These are phyloP conservation scores for Pleoardoris graminearum DNA, from an alignment of 2,329 filamentous ascomycete species.

Conservation along the genomic window DNA sequence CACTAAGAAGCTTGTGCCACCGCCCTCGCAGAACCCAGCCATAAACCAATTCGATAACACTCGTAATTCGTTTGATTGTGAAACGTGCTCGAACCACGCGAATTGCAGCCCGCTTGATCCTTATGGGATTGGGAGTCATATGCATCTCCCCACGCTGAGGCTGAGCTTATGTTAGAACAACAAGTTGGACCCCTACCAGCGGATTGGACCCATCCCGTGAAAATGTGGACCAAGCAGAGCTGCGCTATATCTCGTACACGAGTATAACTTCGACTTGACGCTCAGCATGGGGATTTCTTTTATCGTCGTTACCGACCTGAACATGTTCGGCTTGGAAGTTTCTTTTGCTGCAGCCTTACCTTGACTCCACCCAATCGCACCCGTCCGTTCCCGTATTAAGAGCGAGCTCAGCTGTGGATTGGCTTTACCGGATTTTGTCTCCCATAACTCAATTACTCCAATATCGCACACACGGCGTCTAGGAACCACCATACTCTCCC, in stretches of 20 bases:
- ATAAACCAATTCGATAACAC: background rate
- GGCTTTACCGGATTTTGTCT: slow-evolving; percentile 16
- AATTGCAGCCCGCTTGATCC: slow-evolving; percentile 18
- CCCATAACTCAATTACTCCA: slow-evolving; percentile 15
- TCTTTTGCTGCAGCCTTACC: slow-evolving; percentile 14
- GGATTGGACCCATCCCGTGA: slow-evolving; percentile 19
- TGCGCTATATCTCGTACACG: slow-evolving; percentile 23
- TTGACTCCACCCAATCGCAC: slow-evolving; percentile 2
- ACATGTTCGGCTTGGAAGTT: slow-evolving; percentile 10
- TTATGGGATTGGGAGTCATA: slow-evolving; percentile 14
- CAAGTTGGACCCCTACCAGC: slow-evolving; percentile 30
- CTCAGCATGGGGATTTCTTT: too few relatives aligned
- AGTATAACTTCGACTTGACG: slow-evolving; percentile 32
- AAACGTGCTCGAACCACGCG: slow-evolving; percentile 4
- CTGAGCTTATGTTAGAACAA: slow-evolving; percentile 31
- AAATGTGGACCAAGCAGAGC: slow-evolving; percentile 22
- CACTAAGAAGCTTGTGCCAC: slow-evolving; percentile 29
- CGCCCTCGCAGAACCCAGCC: slow-evolving; percentile 20
- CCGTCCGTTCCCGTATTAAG: background rate
- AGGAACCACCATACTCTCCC: slow-evolving; percentile 8
- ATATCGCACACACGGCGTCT: background rate
- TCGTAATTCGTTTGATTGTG: slow-evolving; percentile 2
- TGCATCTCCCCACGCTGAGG: slow-evolving; percentile 31
- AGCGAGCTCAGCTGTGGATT: slow-evolving; percentile 21
- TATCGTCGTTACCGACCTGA: too few relatives aligned